Evolutionary conservation across 768 basidiomycete species (phyloP), one percentile per base, ranked within the genome.

Genomic region (Kwoniella heveanensis): DNA sequence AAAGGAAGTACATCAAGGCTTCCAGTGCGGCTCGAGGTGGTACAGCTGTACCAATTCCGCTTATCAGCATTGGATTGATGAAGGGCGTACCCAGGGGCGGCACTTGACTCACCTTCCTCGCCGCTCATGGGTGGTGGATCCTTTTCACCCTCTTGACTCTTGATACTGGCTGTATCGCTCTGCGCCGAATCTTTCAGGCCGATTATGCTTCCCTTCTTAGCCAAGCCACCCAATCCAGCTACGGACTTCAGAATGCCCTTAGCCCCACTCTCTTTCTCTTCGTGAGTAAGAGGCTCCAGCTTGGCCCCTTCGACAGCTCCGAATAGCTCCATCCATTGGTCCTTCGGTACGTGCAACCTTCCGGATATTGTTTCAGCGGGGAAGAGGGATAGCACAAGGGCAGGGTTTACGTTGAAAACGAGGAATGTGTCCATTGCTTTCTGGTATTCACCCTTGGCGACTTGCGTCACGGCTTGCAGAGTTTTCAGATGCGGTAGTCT

Each of bases 351-450:
- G 5, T 87, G 83, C 8, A 97, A 80, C 30, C 90, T 84, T 6
- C 95, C 95, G 1, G 92, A 85, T 2, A 98, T 85, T 13, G 83
- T 83, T 36, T 89, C 86, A 13, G 69, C 68, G 0, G 91, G 90
- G 78, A 91, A 99, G 6, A 98, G 82, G 1, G 93, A 89, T 22
- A 98, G 84, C 2, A 99, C 91, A 73, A 93, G 92, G 0, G 94
- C 91, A 0, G 96, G 96, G 72, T 94, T 94, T 69, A 93, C 83
- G 68, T 97, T 89, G 46, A 95, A 87, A 46, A 89, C 86, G 52
- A 93, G 85, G 78, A 98, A 93, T 0, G 87, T 85, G 74, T 96
- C 88, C 60, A 97, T 88, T 0, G 95, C 93, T 1, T 83, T 80
- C 65, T 90, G 88, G 72, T 86, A 94, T 61, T 87, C 84, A 8